These are phyloP conservation scores for Fusarium bulbicola DNA, from an alignment of 2,329 filamentous ascomycete genomes.

Conservation along the genomic window DNA sequence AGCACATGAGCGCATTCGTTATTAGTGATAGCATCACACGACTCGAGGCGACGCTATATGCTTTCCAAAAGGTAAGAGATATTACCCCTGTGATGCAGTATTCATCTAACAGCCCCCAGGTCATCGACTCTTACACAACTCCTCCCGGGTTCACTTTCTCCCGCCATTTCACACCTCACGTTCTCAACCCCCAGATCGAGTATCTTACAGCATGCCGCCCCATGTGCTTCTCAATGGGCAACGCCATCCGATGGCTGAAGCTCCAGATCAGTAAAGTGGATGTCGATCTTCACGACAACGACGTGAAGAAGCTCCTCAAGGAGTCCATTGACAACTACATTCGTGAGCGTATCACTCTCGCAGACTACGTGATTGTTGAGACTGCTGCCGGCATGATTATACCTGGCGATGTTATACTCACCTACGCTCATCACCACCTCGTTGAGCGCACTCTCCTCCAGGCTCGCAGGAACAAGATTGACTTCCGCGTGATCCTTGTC, in stretches of 20 bases:
- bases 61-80: slow-evolving; percentile 79
- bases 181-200: slow-evolving; percentile 93
- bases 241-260: slow-evolving; percentile 94
- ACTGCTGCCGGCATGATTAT: slow-evolving; percentile 79
- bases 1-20: slow-evolving; percentile 89
- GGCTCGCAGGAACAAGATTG: slow-evolving; percentile 74
- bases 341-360: slow-evolving; percentile 86
- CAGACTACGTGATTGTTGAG: slow-evolving; percentile 84
- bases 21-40: slow-evolving; percentile 90
- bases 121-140: slow-evolving; percentile 92
- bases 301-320: slow-evolving; percentile 82
- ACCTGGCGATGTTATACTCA: slow-evolving; percentile 83
- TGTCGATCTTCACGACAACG: slow-evolving; percentile 81
- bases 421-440: slow-evolving; percentile 85
- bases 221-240: slow-evolving; percentile 96
- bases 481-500: slow-evolving; percentile 85
- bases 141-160: slow-evolving; percentile 85
- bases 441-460: slow-evolving; percentile 83
- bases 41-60: slow-evolving; percentile 85
- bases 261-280: slow-evolving; percentile 91
- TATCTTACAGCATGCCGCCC: slow-evolving; percentile 94
- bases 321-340: slow-evolving; percentile 90
- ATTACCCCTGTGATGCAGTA: slow-evolving; percentile 10
- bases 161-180: slow-evolving; percentile 89
- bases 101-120: slow-evolving; percentile 57